phyloP scores from a whole-genome alignment of 2,329 filamentous ascomycete species.

The Rasamsonia emersonii region DNA sequence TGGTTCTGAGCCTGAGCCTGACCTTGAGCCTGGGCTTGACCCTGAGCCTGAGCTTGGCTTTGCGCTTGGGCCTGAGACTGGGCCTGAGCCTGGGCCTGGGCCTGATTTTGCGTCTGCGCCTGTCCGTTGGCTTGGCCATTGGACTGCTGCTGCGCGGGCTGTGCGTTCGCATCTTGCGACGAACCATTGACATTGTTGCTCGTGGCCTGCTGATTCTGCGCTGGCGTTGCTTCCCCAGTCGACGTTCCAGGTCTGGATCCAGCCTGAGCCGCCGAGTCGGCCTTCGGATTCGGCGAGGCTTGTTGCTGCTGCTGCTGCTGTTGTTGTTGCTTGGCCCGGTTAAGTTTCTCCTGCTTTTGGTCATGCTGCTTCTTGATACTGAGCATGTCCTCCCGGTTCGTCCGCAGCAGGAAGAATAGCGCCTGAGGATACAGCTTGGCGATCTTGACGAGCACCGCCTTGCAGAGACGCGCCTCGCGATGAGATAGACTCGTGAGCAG shows the following conservation, averaged over 20 bases:
- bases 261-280: conserved; percentile 12
- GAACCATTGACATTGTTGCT: conserved; percentile 26
- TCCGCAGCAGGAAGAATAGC: conserved; percentile 89
- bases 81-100: conserved; percentile 13
- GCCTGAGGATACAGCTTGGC: conserved; percentile 94
- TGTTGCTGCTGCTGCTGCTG: conserved; percentile 39
- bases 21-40: conserved; percentile 15
- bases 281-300: conserved; percentile 28
- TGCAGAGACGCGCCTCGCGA: conserved; percentile 80
- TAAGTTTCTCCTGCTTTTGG: conserved; percentile 50
- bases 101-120: conserved; percentile 17
- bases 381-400: conserved; percentile 87
- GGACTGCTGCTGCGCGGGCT: conserved; percentile 13
- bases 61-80: conserved; percentile 13
- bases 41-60: conserved; percentile 17
- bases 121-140: conserved; percentile 10
- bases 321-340: conserved; percentile 57
- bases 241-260: conserved; percentile 35
- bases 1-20: conserved; percentile 17
- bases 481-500: conserved; percentile 84
- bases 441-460: conserved; percentile 81
- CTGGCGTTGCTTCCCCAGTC: conserved; percentile 33
- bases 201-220: conserved; percentile 41
- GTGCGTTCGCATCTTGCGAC: conserved; percentile 17
- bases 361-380: conserved; percentile 83